Evolutionary conservation across 2,329 filamentous ascomycete species (phyloP).

Genomic region (Aspergillus tubingensis): DNA sequence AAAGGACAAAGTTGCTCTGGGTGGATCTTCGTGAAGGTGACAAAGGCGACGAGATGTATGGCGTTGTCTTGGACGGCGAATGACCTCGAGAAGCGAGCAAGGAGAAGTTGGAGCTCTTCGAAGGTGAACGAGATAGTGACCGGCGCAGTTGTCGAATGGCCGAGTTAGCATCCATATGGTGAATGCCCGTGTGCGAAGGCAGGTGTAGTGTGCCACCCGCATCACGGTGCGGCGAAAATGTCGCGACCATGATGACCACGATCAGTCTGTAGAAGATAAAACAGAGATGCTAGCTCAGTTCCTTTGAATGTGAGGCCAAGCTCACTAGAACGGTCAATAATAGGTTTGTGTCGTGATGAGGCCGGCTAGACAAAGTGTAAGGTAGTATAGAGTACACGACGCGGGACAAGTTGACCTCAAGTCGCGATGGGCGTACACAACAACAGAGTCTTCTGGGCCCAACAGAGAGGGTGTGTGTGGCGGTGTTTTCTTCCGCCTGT

Average conservation of each 20-base stretch:
- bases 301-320: not conserved
- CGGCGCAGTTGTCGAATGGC: constrained; percentile 81
- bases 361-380: not conserved
- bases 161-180: constrained; percentile 78
- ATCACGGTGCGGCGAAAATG: constrained; percentile 52
- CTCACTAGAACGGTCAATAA: not conserved
- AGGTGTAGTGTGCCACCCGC: constrained; percentile 78
- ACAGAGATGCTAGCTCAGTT: not conserved
- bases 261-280: not conserved
- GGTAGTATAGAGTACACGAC: not conserved
- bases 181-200: constrained; percentile 79
- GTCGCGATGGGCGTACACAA: constrained; percentile 17
- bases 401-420: not conserved
- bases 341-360: not conserved
- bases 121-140: constrained; percentile 90
- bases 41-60: constrained; percentile 55
- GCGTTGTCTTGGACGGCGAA: constrained; percentile 54
- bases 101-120: constrained; percentile 71
- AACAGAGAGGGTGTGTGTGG: constrained; percentile 15
- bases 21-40: constrained; percentile 59
- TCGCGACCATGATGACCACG: constrained; percentile 49
- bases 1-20: constrained; percentile 56
- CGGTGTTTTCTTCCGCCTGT: constrained; percentile 14
- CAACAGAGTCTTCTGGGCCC: constrained; percentile 14
- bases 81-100: constrained; percentile 56